Conservation (phyloP, 2,329 filamentous ascomycete species). For the Stagonosporopsis cucurbitacearum region DNA sequence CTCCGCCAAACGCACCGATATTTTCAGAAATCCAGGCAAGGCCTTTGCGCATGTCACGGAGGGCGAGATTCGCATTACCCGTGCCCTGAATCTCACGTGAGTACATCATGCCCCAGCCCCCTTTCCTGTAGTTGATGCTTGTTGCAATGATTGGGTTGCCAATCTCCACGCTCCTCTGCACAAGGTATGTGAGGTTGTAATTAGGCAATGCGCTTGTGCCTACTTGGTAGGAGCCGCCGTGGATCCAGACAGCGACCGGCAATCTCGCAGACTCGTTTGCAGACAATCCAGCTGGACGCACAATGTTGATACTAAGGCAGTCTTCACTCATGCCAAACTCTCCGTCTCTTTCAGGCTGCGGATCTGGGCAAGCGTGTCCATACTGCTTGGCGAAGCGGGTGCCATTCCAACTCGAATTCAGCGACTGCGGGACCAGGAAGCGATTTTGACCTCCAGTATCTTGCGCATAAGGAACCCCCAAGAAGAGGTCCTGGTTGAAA, state of each 20-base stretch:
- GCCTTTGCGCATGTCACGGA: conserved; percentile 54
- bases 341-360: conserved; percentile 28
- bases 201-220: conserved; percentile 52
- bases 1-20: conserved; percentile 53
- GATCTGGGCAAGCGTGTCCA: conserved; percentile 51
- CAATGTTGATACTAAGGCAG: conserved; percentile 68
- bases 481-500: conserved; percentile 55
- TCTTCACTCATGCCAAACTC: conserved; percentile 58
- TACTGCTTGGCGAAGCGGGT: conserved; percentile 51
- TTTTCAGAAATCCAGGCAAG: conserved; percentile 55
- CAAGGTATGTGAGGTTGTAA: conserved; percentile 69
- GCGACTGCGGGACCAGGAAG: conserved; percentile 58
- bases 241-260: conserved; percentile 68
- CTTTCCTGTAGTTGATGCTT: conserved; percentile 60
- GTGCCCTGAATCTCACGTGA: conserved; percentile 55
- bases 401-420: conserved; percentile 55
- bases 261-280: conserved; percentile 51
- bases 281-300: conserved; percentile 59
- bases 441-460: conserved; percentile 61
- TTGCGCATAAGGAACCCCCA: conserved; percentile 64
- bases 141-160: conserved; percentile 46
- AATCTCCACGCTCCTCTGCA: conserved; percentile 54
- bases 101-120: conserved; percentile 72
- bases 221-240: conserved; percentile 57
- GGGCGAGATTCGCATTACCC: conserved; percentile 50